phyloP scores from a whole-genome alignment of 2,329 filamentous ascomycete species.

The Arachnomyces sp. region DNA sequence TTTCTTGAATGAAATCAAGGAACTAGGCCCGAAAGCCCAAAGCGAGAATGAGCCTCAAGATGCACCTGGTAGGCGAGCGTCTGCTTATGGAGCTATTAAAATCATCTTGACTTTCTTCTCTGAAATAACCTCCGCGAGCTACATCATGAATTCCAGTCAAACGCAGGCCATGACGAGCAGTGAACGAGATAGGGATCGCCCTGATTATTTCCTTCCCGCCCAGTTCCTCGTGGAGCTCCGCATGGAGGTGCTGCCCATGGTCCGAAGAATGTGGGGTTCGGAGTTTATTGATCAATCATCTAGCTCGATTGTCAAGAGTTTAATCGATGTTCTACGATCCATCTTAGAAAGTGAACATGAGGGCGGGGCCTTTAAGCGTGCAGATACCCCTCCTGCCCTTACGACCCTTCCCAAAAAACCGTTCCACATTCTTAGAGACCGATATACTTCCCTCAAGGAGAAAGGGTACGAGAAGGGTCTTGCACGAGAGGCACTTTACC shows the following conservation, averaged over 20 bases:
- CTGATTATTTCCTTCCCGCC: constrained; percentile 57
- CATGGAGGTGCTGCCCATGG: constrained; percentile 66
- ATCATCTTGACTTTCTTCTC: constrained; percentile 79
- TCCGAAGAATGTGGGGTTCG: constrained; percentile 78
- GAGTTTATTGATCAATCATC: constrained; percentile 73
- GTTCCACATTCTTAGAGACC: constrained; percentile 47
- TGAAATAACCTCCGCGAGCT: constrained; percentile 68
- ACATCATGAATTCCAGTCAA: constrained; percentile 68
- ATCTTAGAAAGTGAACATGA: constrained; percentile 75
- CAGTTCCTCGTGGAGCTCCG: constrained; percentile 86
- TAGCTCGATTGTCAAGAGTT: constrained; percentile 64
- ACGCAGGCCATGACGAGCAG: constrained; percentile 47
- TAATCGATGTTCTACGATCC: constrained; percentile 75
- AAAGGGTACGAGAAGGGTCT: constrained; percentile 54
- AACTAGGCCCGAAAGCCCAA: constrained; percentile 36
- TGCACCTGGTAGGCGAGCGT: constrained; percentile 36
- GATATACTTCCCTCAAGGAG: constrained; percentile 36
- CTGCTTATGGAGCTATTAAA: constrained; percentile 59
- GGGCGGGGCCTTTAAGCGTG: constrained; percentile 52
- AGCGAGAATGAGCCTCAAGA: constrained; percentile 34
- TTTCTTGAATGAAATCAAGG: constrained; percentile 55
- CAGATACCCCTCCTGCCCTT: constrained; percentile 50
- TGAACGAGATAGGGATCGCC: constrained; percentile 48
- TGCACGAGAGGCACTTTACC: constrained; percentile 71
- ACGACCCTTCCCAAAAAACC: constrained; percentile 41